Percentiles rank a stretch among this genome's conserved stretches.
phyloP scores from a whole-genome alignment of 176 grass and related monocot species.

The Oryza glumipatula region DNA sequence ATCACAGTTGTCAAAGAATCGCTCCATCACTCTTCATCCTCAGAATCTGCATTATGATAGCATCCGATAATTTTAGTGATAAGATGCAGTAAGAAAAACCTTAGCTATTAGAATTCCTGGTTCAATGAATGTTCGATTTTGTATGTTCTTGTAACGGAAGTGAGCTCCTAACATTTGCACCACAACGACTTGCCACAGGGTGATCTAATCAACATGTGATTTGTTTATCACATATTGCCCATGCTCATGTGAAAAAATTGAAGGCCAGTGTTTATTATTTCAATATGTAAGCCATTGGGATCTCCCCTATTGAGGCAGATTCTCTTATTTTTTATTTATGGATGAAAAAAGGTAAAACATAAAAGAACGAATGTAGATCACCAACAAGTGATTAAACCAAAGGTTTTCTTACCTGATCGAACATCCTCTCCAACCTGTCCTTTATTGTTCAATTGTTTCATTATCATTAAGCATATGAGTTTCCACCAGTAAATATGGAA shows the following conservation, averaged over 20 bases:
- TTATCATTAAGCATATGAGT: conserved; percentile 96
- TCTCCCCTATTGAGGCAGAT: conserved; percentile 3
- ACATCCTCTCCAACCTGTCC: conserved; percentile 93
- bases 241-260: conserved; percentile 16
- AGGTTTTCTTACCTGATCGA: conserved; percentile 72
- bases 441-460: conserved; percentile 87
- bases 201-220: conserved; percentile 8
- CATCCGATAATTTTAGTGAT: conserved; percentile 33
- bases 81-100: conserved; percentile 11
- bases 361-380: conserved; percentile 28
- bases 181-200: conserved; percentile 19
- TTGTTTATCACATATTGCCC: not conserved
- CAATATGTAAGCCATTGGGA: conserved; percentile 7
- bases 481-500: conserved; percentile 99
- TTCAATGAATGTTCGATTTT: not conserved
- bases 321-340: conserved; percentile 34
- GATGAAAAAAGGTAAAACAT: not conserved
- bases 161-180: not conserved
- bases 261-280: conserved; percentile 8
- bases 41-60: conserved; percentile 59
- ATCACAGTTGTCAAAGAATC: conserved; percentile 46
- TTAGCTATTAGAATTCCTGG: conserved; percentile 7
- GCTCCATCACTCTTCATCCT: conserved; percentile 58
- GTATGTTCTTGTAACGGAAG: not conserved
- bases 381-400: conserved; percentile 23